These are phyloP conservation scores for Cladosporium sp. DNA, from an alignment of 2,329 filamentous ascomycete species.

Conservation along the genomic window DNA sequence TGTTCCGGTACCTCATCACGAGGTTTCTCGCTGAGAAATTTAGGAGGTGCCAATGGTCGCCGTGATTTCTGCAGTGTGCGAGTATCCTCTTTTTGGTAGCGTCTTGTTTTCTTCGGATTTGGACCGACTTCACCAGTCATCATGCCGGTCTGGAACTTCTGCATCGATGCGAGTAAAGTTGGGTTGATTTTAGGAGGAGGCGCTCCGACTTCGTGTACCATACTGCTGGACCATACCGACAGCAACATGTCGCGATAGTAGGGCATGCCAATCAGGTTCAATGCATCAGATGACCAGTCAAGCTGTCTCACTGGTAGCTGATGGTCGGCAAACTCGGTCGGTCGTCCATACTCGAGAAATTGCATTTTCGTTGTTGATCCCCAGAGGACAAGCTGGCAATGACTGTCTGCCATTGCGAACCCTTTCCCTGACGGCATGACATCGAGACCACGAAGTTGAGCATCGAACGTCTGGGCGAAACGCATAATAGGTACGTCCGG, in stretches of 20 bases:
- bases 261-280: conserved; percentile 86
- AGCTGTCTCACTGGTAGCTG: conserved; percentile 54
- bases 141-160: conserved; percentile 68
- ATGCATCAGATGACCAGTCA: conserved; percentile 61
- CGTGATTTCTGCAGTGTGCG: conserved; percentile 58
- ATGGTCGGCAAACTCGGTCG: conserved; percentile 74
- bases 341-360: conserved; percentile 78
- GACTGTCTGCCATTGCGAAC: conserved; percentile 75
- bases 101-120: conserved; percentile 63
- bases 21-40: conserved; percentile 92
- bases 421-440: conserved; percentile 87
- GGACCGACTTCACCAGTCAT: conserved; percentile 24
- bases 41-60: conserved; percentile 72
- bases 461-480: conserved; percentile 72
- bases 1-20: conserved; percentile 53
- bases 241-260: conserved; percentile 86
- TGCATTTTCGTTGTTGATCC: conserved; percentile 81
- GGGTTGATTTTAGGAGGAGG: conserved; percentile 75
- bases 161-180: conserved; percentile 67
- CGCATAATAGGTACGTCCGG: conserved; percentile 83
- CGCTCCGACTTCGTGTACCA: conserved; percentile 81
- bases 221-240: conserved; percentile 84
- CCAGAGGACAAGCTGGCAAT: conserved; percentile 81
- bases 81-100: conserved; percentile 70
- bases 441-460: conserved; percentile 76